Conservation (phyloP, 2,329 filamentous ascomycete species). For the Lomentospora prolificans region DNA sequence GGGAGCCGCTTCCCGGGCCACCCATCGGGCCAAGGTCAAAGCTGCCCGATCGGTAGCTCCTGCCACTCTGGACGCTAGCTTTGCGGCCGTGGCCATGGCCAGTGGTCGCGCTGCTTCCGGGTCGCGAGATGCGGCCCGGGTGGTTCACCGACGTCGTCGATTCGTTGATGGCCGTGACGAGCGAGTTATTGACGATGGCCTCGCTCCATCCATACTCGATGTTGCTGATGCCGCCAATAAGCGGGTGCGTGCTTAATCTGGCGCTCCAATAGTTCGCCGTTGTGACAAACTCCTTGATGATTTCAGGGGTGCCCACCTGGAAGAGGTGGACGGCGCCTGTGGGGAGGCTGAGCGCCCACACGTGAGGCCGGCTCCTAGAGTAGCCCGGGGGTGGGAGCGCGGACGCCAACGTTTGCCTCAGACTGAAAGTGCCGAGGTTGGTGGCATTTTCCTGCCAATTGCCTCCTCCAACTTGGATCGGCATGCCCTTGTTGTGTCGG, state of each 20-base stretch:
- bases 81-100: constrained; percentile 14
- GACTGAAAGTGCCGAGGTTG: constrained; percentile 73
- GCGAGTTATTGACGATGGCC: constrained; percentile 56
- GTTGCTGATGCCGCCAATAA: constrained; percentile 89
- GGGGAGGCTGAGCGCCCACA: constrained; percentile 87
- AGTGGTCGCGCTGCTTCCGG: constrained; percentile 37
- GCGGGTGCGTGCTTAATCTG: constrained; percentile 81
- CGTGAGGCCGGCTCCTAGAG: constrained; percentile 79
- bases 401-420: constrained; percentile 87
- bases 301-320: constrained; percentile 90
- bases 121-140: constrained; percentile 29
- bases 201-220: constrained; percentile 98
- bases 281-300: constrained; percentile 85
- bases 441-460: constrained; percentile 99
- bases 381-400: constrained; percentile 85
- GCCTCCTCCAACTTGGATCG: constrained; percentile 76
- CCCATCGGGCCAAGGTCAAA: constrained; percentile 44
- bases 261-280: constrained; percentile 98
- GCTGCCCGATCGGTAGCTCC: constrained; percentile 43
- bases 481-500: constrained; percentile 38
- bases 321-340: constrained; percentile 96
- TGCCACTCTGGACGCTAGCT: constrained; percentile 37
- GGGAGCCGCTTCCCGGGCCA: constrained; percentile 32
- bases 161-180: constrained; percentile 37
- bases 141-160: constrained; percentile 16